Evolutionary conservation across 2,329 filamentous ascomycete genomes (phyloP), one percentile per base, ranked within the genome.

Genomic region (Fusarium sp.): DNA sequence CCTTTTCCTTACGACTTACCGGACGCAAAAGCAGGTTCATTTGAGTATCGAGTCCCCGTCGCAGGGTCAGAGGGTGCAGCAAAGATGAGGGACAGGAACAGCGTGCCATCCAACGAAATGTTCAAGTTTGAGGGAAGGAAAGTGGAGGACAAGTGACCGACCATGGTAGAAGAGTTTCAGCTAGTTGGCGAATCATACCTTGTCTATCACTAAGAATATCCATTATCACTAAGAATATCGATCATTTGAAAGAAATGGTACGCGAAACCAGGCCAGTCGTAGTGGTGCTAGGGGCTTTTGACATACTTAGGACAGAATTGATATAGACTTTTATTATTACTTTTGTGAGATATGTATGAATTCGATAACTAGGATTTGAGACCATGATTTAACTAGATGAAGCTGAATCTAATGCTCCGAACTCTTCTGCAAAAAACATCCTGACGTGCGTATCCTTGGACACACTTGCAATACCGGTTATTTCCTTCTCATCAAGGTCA

Each of bases 1-100:
- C 88, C 88, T 0, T 93, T 91, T 70, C 91, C 91, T 0, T 89
- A 92, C 76, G 72, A 85, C 0, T 70, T 91, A 0, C 82, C 85
- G 0, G 83, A 81, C 10, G 84, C 78, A 73, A 35, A 64, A 76
- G 79, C 18, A 56, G 65, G 37, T 27, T 27, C 56, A 35, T 74
- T 81, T 1, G 79, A 83, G 61, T 83, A 81, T 23, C 76, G 75
- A 5, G 75, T 83, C 10, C 82, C 82, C 2, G 82, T 83, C 3
- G 75, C 75, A 1, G 82, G 82, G 0, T 50, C 71, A 6, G 81
- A 83, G 27, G 78, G 79, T 16, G 78, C 81, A 4, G 58, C 71
- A 2, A 83, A 83, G 74, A 72, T 83, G 77, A 72, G 75, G 10
- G 78, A 82, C 20, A 76, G 77, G 56, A 78, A 80, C 23, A 66